Evolutionary conservation across 345 rosid species (phyloP).

Genomic region (Angophora floribunda): DNA sequence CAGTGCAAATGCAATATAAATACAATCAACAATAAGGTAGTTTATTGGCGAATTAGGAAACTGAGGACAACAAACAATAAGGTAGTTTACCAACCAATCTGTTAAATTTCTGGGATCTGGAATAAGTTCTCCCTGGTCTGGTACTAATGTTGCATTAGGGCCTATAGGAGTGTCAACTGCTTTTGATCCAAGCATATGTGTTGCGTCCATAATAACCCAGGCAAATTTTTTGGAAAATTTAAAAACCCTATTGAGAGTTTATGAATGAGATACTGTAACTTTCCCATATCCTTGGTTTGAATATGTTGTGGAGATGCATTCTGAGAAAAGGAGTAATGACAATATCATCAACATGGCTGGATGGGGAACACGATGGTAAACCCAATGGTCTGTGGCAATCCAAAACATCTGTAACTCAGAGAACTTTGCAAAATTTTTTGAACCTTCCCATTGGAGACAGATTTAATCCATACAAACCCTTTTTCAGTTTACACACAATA

Average conservation of each 20-base stretch:
- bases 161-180: background rate
- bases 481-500: background rate
- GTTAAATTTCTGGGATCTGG: background rate
- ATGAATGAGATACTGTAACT: background rate
- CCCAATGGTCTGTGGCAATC: background rate
- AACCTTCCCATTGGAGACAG: background rate
- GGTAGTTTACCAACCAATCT: background rate
- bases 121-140: background rate
- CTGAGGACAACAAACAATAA: background rate
- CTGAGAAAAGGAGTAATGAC: background rate
- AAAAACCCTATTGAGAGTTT: background rate
- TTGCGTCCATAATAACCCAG: background rate
- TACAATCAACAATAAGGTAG: background rate
- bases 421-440: background rate
- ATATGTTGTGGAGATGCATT: background rate
- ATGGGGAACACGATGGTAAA: background rate
- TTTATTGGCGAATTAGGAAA: background rate
- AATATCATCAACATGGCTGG: background rate
- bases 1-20: background rate
- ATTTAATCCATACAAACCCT: background rate
- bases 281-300: background rate
- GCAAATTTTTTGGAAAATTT: background rate
- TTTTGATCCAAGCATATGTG: background rate
- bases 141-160: background rate
- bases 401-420: background rate